These are phyloP conservation scores for Funneliformis caledonium DNA, from an alignment of 371 early-diverging fungal genomes.

Conservation along the genomic window DNA sequence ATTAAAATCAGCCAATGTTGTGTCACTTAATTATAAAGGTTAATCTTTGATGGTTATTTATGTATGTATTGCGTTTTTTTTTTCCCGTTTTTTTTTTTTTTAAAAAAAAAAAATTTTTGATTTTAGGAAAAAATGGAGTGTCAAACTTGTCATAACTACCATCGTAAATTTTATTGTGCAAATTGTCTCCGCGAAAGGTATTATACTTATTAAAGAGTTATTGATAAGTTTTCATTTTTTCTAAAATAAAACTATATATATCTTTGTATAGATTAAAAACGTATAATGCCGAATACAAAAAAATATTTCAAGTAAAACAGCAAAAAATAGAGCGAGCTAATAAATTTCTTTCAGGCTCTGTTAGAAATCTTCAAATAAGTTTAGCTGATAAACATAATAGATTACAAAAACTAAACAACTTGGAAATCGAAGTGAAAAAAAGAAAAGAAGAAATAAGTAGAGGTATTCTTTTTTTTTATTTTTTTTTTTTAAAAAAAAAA, in stretches of 20 bases:
- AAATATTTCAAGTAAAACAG: conserved; percentile 26
- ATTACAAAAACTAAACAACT: conserved; percentile 25
- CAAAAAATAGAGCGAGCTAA: conserved; percentile 9
- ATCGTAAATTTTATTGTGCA: conserved; percentile 31
- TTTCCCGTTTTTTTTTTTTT: too few species aligned
- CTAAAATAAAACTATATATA: not conserved
- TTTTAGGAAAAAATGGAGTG: conserved; percentile 38
- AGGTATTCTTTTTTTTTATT: not conserved
- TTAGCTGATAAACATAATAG: conserved; percentile 30
- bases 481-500: not conserved
- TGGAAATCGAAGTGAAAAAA: conserved; percentile 19
- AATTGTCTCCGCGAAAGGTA: conserved; percentile 40
- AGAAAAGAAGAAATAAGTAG: conserved; percentile 24
- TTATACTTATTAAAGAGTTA: not conserved
- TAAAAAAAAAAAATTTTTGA: not conserved
- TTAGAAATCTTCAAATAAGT: conserved; percentile 1
- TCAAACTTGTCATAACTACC: conserved; percentile 35
- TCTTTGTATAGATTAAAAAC: conserved; percentile 13
- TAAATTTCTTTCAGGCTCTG: conserved; percentile 11
- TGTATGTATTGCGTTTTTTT: too few species aligned
- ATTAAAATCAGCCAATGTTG: too few species aligned
- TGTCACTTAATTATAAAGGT: too few species aligned
- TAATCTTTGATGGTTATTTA: too few species aligned
- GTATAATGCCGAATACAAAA: conserved; percentile 23
- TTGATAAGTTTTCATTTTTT: not conserved